Evolutionary conservation across 805 yeast genomes (phyloP), one percentile per base, ranked within the genome.

Genomic region (Candida pini): DNA sequence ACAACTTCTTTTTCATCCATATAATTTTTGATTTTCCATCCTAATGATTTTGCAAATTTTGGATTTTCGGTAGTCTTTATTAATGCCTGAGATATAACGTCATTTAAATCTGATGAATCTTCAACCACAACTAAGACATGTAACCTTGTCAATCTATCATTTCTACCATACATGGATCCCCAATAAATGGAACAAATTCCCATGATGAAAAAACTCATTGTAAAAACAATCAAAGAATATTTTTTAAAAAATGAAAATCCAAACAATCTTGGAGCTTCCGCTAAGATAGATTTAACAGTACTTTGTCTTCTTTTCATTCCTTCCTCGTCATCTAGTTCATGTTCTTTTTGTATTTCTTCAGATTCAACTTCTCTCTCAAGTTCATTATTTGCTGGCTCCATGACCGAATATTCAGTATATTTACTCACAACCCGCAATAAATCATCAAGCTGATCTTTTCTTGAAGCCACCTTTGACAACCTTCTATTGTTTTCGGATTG

Each of bases 121-220:
- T 63, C 69, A 19, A 68, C 45, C 27, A 58, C 66, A 30, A 71
- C 64, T 24, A 67, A 49, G 40, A 67, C 48, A 16, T 56, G 53
- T 37, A 69, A 49, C 39, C 66, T 62, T 13, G 48, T 35, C 36
- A 58, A 38, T 32, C 66, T 47, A 31, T 36, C 6, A 27, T 34
- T 23, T 39, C 70, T 48, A 7, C 55, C 25, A 57, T 52, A 59
- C 58, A 61, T 54, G 30, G 70, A 57, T 26, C 71, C 69, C 82
- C 82, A 69, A 59, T 71, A 61, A 40, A 64, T 53, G 46, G 78
- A 55, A 44, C 66, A 51, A 34, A 63, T 63, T 25, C 53, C 47
- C 31, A 73, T 45, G 21, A 71, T 56, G 33, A 59, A 57, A 6
- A 50, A 30, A 13, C 62, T 60, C 54, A 76, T 54, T 3, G 45